Base-by-base conservation (phyloP, 1,284 basidiomycete genomes). In the Marasmius tenuissimus region DNA sequence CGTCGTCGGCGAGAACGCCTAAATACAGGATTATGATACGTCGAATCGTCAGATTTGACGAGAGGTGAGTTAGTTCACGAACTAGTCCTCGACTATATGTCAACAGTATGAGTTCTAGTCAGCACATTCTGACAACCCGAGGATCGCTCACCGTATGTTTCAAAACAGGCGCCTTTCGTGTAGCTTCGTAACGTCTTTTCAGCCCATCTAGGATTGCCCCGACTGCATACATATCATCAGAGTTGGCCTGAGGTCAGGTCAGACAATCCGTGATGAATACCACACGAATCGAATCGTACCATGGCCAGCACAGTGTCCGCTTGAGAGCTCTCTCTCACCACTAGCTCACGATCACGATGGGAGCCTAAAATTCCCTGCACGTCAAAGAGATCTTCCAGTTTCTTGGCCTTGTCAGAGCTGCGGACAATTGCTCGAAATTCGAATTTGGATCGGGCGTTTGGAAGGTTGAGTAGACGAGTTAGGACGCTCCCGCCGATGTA, bases 61-160 rank as follows among this genome's bases (percentile, higher is more conserved):
- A 49, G 11, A 27, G 27, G 2, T 18, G 18, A 16, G 48, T 49
- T 14, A 10, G 6, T 20, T 2, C 5, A 14, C 48, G 12, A 27
- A 49, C 45, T 73, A 49, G 72, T 75, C 6, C 80, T 75, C 57
- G 77, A 77, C 76, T 79, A 53, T 33, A 20, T 27, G 27, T 4
- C 27, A 27, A 27, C 4, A 27, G 53, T 59, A 8, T 57, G 37
- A 27, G 54, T 59, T 51, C 27, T 2, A 6, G 18, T 3, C 18
- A 40, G 49, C 54, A 34, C 7, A 3, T 16, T n/a, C 20, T 34
- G 42, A 40, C 20, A 27, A 12, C 37, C 4, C 9, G 22, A 16
- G 39, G 18, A 27, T 18, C 22, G 33, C 68, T 59, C 22, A 76
- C 73, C 2, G 69, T 70, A 52, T 77, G 74, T 45, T 76, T 72